phyloP scores from a whole-genome alignment of 1,139 yeast species.

The Suhomyces terraborum region DNA sequence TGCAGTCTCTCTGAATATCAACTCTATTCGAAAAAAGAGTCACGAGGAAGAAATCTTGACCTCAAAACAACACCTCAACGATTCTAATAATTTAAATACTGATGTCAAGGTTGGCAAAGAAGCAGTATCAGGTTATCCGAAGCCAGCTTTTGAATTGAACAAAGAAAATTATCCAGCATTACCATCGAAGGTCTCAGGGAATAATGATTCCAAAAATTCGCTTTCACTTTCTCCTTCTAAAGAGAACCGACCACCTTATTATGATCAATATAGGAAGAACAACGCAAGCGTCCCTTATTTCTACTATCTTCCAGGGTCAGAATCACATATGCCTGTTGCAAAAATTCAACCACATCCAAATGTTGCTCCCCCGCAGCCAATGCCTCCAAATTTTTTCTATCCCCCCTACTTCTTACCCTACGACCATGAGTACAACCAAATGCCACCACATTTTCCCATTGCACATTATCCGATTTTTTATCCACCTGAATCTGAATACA shows the following conservation, averaged over 20 bases:
- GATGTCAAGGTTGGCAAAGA: background rate
- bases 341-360: constrained; percentile 6
- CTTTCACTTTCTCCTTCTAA: background rate
- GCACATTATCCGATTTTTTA: constrained; percentile 14
- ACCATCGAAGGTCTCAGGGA: background rate
- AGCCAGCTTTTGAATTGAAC: background rate
- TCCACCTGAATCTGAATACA: constrained; percentile 10
- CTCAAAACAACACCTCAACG: background rate
- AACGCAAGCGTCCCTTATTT: constrained; percentile 10
- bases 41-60: constrained; percentile 1
- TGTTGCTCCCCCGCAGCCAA: constrained; percentile 11
- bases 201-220: background rate
- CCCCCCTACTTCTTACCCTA: constrained; percentile 14
- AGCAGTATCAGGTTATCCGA: background rate
- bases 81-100: background rate
- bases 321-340: constrained; percentile 10
- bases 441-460: constrained; percentile 11
- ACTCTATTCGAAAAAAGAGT: constrained; percentile 13
- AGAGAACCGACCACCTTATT: background rate
- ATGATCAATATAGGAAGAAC: constrained; percentile 2
- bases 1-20: constrained; percentile 19
- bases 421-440: constrained; percentile 11
- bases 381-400: constrained; percentile 11
- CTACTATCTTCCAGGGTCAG: constrained; percentile 13
- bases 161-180: constrained; percentile 4